Evolutionary conservation across 164 flowering plant genomes (phyloP).

Genomic region (Stephania japonica): DNA sequence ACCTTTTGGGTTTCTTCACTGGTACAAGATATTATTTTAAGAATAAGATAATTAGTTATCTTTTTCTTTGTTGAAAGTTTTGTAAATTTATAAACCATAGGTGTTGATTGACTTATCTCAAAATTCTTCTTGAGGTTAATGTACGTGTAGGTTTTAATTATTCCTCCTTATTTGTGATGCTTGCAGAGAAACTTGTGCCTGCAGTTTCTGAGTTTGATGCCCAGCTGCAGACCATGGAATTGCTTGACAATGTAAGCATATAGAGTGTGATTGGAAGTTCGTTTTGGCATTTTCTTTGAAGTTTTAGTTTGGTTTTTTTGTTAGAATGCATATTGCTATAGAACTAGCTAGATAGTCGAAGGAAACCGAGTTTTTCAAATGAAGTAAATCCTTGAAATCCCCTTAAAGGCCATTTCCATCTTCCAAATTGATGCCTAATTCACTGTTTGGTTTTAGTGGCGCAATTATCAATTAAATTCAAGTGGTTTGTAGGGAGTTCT

Average conservation of each 20-base stretch:
- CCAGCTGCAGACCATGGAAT: conserved; percentile 85
- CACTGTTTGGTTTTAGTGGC: background rate
- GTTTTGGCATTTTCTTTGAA: background rate
- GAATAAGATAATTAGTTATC: too few relatives aligned
- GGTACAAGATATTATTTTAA: too few relatives aligned
- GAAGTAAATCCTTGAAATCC: too few relatives aligned
- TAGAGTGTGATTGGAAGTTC: background rate
- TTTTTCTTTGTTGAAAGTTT: background rate
- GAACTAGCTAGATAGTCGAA: too few relatives aligned
- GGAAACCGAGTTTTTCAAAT: too few relatives aligned
- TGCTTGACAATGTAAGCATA: conserved; percentile 74
- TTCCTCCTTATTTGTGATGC: background rate
- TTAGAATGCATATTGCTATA: background rate
- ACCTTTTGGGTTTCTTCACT: too few relatives aligned
- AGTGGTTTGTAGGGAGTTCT: background rate
- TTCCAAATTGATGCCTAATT: too few relatives aligned
- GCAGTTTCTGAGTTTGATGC: conserved; percentile 78
- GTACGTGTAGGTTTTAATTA: background rate
- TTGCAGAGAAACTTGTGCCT: conserved; percentile 65
- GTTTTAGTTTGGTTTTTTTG: background rate
- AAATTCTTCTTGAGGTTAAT: background rate
- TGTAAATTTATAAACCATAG: background rate
- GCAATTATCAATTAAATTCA: background rate
- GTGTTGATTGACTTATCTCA: background rate
- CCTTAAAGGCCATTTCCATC: too few relatives aligned